Base-by-base conservation (phyloP, 2,329 filamentous ascomycete genomes). In the Sporothrix brasiliensis region DNA sequence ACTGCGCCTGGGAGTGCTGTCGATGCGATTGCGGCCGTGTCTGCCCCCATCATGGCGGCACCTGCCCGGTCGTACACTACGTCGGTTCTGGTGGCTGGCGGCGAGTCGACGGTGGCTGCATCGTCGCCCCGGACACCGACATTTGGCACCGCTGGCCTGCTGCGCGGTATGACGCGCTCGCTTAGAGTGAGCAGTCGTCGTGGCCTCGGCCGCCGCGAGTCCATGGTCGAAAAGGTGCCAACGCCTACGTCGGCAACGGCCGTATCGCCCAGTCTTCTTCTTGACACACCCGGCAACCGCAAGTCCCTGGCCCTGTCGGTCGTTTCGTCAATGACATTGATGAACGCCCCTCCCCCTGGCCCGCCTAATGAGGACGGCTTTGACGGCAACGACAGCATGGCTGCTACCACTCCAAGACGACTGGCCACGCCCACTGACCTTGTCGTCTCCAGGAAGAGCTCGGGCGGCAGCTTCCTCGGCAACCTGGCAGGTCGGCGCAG, bases 121-220 rank as follows among this genome's bases (percentile, higher is more conserved):
- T 58, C 61, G 4, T 50, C 80, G 3, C 81, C 83, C 27, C 83
- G 77, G 77, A 83, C 83, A 14, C 81, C 83, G 1, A 82, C 82
- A 5, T 61, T 63, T 66, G 58, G 56, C 60, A 49, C 47, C 7
- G 52, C 44, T 0, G 79, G 79, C 44, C 79, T 87, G 69, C 81
- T 88, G 72, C 85, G 83, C 75, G 79, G 80, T 41, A 77, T 83
- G 16, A 78, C 80, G 14, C 83, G 84, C 74, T 86, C 85, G 3
- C 78, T 88, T 56, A 87, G 82, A 74, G 79, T 88, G 41, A 83
- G 83, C 65, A 82, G 83, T 75, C 87, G 86, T 81, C 82, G 58
- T 63, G 39, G 84, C 73, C 88, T 86, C 79, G 81, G 81, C 69
- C 83, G 84, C 9, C 79, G 47, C 10, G 49, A 39, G 49, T 39